Percentiles rank a stretch among this genome's conserved stretches.
phyloP scores from a whole-genome alignment of 371 early-diverging fungal species.

The Rhizopus stolonifer region DNA sequence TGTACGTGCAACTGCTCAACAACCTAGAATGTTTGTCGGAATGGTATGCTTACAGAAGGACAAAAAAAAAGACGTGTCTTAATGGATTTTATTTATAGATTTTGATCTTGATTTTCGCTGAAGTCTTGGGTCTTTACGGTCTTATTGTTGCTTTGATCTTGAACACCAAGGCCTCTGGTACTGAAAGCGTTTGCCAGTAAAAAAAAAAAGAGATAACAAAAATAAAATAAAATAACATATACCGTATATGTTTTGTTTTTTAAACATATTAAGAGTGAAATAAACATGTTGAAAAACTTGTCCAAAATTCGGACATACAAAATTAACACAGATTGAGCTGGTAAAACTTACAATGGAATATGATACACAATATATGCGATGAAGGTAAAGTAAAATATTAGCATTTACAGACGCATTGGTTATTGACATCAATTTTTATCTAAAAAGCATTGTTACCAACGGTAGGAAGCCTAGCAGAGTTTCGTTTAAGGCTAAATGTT shows the following conservation, averaged over 20 bases:
- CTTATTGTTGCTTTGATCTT: conserved; percentile 95
- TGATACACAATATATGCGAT: too few relatives aligned
- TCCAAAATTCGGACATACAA: too few relatives aligned
- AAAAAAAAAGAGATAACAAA: not conserved
- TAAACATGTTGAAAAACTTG: too few relatives aligned
- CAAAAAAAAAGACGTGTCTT: not conserved
- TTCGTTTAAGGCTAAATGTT: too few relatives aligned
- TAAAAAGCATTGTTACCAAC: too few relatives aligned
- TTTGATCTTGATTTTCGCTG: conserved; percentile 98
- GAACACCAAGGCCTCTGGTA: conserved; percentile 80
- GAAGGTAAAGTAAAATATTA: too few relatives aligned
- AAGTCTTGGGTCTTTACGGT: conserved; percentile 94
- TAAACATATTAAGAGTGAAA: too few relatives aligned
- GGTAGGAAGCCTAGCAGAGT: too few relatives aligned
- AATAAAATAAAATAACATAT: not conserved
- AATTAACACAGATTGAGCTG: too few relatives aligned
- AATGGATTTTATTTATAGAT: conserved; percentile 27
- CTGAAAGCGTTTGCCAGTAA: conserved; percentile 39
- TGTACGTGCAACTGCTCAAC: conserved; percentile 91
- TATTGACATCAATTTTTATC: too few relatives aligned
- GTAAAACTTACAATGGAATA: too few relatives aligned
- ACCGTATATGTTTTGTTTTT: not conserved
- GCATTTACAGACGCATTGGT: too few relatives aligned
- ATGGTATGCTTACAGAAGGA: conserved; percentile 51
- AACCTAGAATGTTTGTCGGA: conserved; percentile 93